Evolutionary conservation across 441 rosid species (phyloP).

Genomic region (Arabidopsis lyrata): DNA sequence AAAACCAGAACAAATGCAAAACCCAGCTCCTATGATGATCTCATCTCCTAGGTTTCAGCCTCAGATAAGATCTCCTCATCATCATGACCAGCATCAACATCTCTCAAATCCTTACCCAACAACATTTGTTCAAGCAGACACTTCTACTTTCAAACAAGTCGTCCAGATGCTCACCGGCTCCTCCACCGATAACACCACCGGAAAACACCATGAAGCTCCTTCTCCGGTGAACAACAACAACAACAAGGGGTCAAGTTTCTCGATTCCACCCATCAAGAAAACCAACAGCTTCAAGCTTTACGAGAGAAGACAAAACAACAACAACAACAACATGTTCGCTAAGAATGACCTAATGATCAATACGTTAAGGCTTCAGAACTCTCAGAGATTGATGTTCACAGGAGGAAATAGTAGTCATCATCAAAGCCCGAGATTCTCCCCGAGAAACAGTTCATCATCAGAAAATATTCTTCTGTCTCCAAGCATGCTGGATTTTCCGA

Average conservation of each 20-base stretch:
- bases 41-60: conserved; percentile 46
- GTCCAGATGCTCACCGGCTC: conserved; percentile 96
- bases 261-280: conserved; percentile 73
- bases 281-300: conserved; percentile 72
- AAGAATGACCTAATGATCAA: conserved; percentile 72
- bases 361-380: conserved; percentile 56
- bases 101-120: conserved; percentile 92
- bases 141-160: conserved; percentile 87
- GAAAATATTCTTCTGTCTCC: conserved; percentile 71
- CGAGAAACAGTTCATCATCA: conserved; percentile 50
- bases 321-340: conserved; percentile 48
- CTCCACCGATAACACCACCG: conserved; percentile 58
- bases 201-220: conserved; percentile 58
- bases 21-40: conserved; percentile 29
- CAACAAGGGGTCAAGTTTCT: conserved; percentile 42
- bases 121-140: conserved; percentile 92
- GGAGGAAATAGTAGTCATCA: conserved; percentile 22
- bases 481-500: conserved; percentile 88
- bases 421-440: conserved; percentile 58
- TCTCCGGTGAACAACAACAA: conserved; percentile 44
- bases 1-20: conserved; percentile 45
- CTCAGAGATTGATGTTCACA: conserved; percentile 45
- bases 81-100: conserved; percentile 54
- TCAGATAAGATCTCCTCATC: conserved; percentile 54
- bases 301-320: conserved; percentile 81